phyloP scores from a whole-genome alignment of 257 asterid species.

The Capsicum rhomboideum region DNA sequence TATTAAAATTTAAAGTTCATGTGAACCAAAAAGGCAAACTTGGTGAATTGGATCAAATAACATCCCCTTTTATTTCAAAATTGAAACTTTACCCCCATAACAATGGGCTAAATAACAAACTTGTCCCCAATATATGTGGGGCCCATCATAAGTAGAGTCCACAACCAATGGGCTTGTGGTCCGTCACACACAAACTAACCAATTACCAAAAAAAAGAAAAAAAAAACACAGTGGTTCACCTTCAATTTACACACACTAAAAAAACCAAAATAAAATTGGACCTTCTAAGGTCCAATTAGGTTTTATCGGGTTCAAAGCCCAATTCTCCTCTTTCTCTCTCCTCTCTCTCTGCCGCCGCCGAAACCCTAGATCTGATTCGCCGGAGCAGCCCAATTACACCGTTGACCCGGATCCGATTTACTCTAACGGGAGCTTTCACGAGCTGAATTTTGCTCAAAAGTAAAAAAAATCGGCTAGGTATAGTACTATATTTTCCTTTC shows the following conservation, averaged over 20 bases:
- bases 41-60: neutral
- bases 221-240: neutral
- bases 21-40: too few relatives aligned
- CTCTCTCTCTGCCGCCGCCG: neutral
- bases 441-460: neutral
- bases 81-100: neutral
- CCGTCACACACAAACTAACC: neutral
- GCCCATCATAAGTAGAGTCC: neutral
- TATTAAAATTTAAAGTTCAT: too few relatives aligned
- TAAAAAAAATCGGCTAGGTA: conserved; percentile 1
- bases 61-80: neutral
- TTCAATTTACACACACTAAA: neutral
- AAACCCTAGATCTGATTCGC: conserved; percentile 58
- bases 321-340: conserved; percentile 42
- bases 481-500: neutral
- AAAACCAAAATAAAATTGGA: conserved; percentile 26
- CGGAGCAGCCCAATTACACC: conserved; percentile 18
- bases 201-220: neutral
- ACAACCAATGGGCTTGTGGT: neutral
- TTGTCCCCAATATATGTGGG: neutral
- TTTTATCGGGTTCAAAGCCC: conserved; percentile 53
- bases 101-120: neutral
- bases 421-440: neutral
- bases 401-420: neutral
- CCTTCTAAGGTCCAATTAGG: conserved; percentile 58